Base-by-base conservation (phyloP, 129 eudicot species). In the Ambrosia artemisiifolia region DNA sequence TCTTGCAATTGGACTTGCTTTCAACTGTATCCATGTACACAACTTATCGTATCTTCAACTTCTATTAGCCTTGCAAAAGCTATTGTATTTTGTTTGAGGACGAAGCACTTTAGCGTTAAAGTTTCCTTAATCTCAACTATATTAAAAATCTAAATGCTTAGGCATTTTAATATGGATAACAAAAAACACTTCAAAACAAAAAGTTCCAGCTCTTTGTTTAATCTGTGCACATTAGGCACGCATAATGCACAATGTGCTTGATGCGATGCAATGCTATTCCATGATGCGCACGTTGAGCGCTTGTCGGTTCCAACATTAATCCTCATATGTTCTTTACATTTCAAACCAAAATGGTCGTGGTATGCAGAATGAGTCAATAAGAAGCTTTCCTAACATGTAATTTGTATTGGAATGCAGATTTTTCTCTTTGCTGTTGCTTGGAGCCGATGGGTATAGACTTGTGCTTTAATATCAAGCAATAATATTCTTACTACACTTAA, bases 371-470 rank as follows among this genome's bases (percentile, higher is more conserved):
- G 16, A 46, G 16, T 46, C 11, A 12, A 46, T 46, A 46, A 46
- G 16, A 46, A 11, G n/a, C n/a, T 40, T 40, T 51, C 7, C 14
- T 70, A 70, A 42, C 67, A 20, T 62, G 9, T 53, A 63, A 19
- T 24, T 13, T 65, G 62, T 44, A 44, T 50, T 72, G 70, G n/a
- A 46, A 46, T 12, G 50, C 50, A 46, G 97, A 83, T 85, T 68
- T 61, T 87, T 20, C 94, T 90, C 42, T 81, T 85, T 80, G 68
- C 91, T 73, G 53, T 87, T 38, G 96, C 94, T 4, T 90, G 96
- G 96, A 76, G 83, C 35, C 73, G 89, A 10, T 87, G 94, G 94
- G 96, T 90, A 87, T 50, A 18, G 8, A 16, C 40, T 40, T 64
- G 1, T 10, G n/a, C 35, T 56, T 1, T 20, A 56, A 2, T 16